These are phyloP conservation scores for Mycena metata DNA, from an alignment of 768 basidiomycete genomes.

Conservation along the genomic window DNA sequence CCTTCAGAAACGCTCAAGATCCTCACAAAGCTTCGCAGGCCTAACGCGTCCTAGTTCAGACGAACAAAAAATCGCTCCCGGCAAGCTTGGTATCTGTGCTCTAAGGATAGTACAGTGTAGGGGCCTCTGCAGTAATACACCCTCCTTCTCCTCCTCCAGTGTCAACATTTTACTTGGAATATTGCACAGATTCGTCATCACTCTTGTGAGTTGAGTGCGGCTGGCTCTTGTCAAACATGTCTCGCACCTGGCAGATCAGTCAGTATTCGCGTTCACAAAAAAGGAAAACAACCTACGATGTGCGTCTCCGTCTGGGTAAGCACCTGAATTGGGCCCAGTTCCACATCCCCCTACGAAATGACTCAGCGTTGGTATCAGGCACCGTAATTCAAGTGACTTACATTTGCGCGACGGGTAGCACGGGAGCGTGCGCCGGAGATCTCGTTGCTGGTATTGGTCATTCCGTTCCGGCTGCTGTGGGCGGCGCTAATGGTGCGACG, in stretches of 20 bases:
- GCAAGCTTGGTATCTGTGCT: too few relatives aligned
- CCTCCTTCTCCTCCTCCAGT: too few relatives aligned
- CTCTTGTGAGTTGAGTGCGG: neutral
- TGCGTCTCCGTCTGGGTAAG: slow-evolving; percentile 45
- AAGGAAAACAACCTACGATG: slow-evolving; percentile 42
- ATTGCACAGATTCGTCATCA: too few relatives aligned
- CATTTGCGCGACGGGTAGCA: slow-evolving; percentile 9
- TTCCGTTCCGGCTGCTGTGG: slow-evolving; percentile 29
- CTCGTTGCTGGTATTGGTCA: slow-evolving; percentile 34
- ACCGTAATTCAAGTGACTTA: neutral
- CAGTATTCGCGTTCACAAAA: neutral
- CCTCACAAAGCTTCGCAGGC: too few relatives aligned
- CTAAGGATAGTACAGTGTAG: too few relatives aligned
- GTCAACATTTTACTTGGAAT: too few relatives aligned
- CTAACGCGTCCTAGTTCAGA: too few relatives aligned
- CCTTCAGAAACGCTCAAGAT: too few relatives aligned
- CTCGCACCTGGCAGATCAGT: slow-evolving; percentile 19
- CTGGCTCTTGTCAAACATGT: slow-evolving; percentile 30
- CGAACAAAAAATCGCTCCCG: too few relatives aligned
- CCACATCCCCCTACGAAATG: slow-evolving; percentile 35
- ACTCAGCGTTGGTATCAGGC: neutral
- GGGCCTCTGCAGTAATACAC: too few relatives aligned
- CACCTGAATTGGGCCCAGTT: slow-evolving; percentile 42
- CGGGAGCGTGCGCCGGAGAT: slow-evolving; percentile 32
- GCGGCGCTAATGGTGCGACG: slow-evolving; percentile 42